phyloP scores from a whole-genome alignment of 371 early-diverging fungal genomes.

The Syncephalastrum sp. region DNA sequence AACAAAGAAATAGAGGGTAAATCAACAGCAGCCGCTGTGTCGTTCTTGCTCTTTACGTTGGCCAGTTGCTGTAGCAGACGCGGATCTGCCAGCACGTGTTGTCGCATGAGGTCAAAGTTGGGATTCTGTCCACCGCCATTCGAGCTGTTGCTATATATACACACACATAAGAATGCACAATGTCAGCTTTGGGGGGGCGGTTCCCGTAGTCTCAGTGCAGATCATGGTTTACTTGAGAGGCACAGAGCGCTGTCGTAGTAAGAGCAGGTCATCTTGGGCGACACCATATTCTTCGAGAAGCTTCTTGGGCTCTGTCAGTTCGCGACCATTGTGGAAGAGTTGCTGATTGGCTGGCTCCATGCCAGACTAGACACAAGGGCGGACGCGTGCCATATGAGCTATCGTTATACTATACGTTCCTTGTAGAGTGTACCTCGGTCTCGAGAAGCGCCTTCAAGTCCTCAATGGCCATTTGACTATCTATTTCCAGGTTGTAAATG shows the following conservation, averaged over 20 bases:
- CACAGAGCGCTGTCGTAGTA: constrained; percentile 41
- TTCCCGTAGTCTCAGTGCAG: not conserved
- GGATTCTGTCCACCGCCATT: constrained; percentile 14
- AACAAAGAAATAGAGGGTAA: not conserved
- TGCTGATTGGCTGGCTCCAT: constrained; percentile 55
- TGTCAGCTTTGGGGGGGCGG: not conserved
- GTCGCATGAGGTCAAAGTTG: constrained; percentile 73
- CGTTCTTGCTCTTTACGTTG: constrained; percentile 34
- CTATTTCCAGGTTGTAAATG: constrained; percentile 71
- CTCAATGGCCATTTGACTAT: constrained; percentile 78
- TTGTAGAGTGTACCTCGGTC: constrained; percentile 59
- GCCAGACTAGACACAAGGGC: constrained; percentile 39
- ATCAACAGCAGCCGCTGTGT: too few species aligned
- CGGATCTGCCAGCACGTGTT: constrained; percentile 71
- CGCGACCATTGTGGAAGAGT: constrained; percentile 57
- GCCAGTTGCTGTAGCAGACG: constrained; percentile 63
- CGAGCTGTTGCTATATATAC: not conserved
- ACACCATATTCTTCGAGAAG: constrained; percentile 69
- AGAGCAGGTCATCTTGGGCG: constrained; percentile 72
- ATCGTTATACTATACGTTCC: not conserved
- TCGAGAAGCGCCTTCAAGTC: constrained; percentile 84
- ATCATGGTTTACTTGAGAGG: not conserved
- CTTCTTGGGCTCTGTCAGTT: constrained; percentile 58
- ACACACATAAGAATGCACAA: not conserved
- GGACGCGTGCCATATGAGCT: too few species aligned